Conservation (phyloP, 805 yeast species). For the Yamadazyma sp. region DNA sequence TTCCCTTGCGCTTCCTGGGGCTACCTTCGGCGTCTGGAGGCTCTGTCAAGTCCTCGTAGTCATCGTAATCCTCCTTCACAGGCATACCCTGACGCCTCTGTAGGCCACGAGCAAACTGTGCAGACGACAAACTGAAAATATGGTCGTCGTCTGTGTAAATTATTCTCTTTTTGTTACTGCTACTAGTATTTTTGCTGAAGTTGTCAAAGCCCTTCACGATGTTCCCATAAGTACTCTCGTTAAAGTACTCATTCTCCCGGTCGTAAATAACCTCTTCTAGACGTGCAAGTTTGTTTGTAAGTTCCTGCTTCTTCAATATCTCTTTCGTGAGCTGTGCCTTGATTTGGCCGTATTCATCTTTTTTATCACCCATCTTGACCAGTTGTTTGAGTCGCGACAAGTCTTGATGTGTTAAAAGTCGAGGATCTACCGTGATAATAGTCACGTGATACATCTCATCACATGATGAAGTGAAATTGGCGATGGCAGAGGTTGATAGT, state of each 20-base stretch:
- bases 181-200: slow-evolving; percentile 50
- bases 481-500: no score
- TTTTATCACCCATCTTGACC: slow-evolving; percentile 11
- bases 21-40: slow-evolving; percentile 17
- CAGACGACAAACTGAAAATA: slow-evolving; percentile 74
- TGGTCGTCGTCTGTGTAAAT: slow-evolving; percentile 72
- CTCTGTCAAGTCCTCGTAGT: slow-evolving; percentile 38
- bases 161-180: slow-evolving; percentile 46
- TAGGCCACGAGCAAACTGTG: slow-evolving; percentile 60
- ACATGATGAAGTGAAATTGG: no score
- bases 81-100: slow-evolving; percentile 46
- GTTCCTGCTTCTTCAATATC: slow-evolving; percentile 56
- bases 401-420: no score
- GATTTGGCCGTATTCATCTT: slow-evolving; percentile 61
- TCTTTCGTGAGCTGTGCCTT: slow-evolving; percentile 66
- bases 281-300: slow-evolving; percentile 61
- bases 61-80: slow-evolving; percentile 35
- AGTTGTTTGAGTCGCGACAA: no score
- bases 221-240: slow-evolving; percentile 72
- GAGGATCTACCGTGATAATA: no score
- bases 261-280: slow-evolving; percentile 79
- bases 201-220: slow-evolving; percentile 90
- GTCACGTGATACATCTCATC: no score
- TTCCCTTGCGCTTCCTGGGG: slow-evolving; percentile 5
- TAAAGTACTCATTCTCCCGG: slow-evolving; percentile 74